Conservation (phyloP, 2,329 filamentous ascomycete genomes). For the Aschersonia sp. region DNA sequence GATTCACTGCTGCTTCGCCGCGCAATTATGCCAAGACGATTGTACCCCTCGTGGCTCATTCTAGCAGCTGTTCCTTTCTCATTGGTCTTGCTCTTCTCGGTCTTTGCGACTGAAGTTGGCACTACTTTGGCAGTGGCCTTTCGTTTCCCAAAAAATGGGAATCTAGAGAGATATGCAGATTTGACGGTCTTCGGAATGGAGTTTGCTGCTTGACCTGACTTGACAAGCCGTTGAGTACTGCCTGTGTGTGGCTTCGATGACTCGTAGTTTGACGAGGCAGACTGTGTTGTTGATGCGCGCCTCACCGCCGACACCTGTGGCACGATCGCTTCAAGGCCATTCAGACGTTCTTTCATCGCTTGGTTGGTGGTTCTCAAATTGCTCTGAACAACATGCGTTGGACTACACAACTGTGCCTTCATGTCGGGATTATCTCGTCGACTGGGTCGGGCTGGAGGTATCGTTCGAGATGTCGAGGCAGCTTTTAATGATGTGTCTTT, state of each 20-base stretch:
- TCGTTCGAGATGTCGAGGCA: constrained; percentile 13
- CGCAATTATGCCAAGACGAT: constrained; percentile 44
- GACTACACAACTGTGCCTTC: constrained; percentile 36
- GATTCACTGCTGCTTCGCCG: constrained; percentile 48
- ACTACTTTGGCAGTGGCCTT: not conserved
- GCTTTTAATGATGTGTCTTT: constrained; percentile 10
- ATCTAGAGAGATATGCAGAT: not conserved
- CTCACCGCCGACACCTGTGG: not conserved
- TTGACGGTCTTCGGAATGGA: not conserved
- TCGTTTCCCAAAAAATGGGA: not conserved
- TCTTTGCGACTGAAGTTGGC: constrained; percentile 10
- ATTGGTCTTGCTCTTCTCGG: constrained; percentile 11
- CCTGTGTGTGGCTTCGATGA: no score
- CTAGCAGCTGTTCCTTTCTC: constrained; percentile 76
- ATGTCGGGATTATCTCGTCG: constrained; percentile 52
- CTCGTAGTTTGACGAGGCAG: not conserved
- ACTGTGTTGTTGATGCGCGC: not conserved
- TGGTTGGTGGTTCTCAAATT: constrained; percentile 26
- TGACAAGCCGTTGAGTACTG: not conserved
- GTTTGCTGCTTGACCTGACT: not conserved
- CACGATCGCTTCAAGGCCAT: not conserved
- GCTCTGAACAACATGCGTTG: constrained; percentile 45
- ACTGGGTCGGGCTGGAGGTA: constrained; percentile 47
- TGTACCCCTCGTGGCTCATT: constrained; percentile 87
- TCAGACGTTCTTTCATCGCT: constrained; percentile 16